Evolutionary conservation across 108 stramenopile species (phyloP).

Genomic region (Skeletonema menzelii): DNA sequence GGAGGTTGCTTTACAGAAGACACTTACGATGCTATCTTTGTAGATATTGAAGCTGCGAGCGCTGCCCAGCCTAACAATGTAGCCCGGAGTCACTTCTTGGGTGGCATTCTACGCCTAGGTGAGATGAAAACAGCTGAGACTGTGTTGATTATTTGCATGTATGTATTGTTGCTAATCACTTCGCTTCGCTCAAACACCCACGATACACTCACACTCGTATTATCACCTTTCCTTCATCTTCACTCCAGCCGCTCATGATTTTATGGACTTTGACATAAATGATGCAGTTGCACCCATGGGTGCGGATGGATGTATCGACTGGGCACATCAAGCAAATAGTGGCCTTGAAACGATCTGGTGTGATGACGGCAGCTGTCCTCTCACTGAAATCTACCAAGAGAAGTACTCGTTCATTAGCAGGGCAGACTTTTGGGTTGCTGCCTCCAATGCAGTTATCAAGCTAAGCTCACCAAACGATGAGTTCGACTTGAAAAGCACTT

Average conservation of each 20-base stretch:
- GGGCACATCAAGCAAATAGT: neutral
- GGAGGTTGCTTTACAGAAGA: constrained; percentile 8
- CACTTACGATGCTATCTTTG: constrained; percentile 26
- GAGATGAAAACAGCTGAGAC: neutral
- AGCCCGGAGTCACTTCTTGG: constrained; percentile 26
- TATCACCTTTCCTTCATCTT: neutral
- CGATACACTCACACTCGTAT: neutral
- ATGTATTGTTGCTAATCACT: neutral
- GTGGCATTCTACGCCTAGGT: constrained; percentile 38
- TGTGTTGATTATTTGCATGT: neutral
- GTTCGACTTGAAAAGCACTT: constrained; percentile 18
- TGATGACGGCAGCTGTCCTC: constrained; percentile 6
- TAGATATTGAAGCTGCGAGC: constrained; percentile 12
- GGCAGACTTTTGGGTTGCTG: constrained; percentile 37
- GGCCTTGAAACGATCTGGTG: constrained; percentile 36
- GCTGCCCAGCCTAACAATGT: neutral
- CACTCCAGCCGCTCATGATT: constrained; percentile 30
- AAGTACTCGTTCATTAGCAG: constrained; percentile 18
- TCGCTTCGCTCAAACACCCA: neutral
- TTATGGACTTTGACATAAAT: constrained; percentile 24
- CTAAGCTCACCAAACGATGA: constrained; percentile 14
- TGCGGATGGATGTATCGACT: constrained; percentile 37
- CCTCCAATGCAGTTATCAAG: constrained; percentile 30
- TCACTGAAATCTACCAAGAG: constrained; percentile 9
- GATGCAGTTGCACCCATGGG: constrained; percentile 2